Base-by-base conservation (phyloP, 257 asterid genomes). In the Ajuga chamaepitys region DNA sequence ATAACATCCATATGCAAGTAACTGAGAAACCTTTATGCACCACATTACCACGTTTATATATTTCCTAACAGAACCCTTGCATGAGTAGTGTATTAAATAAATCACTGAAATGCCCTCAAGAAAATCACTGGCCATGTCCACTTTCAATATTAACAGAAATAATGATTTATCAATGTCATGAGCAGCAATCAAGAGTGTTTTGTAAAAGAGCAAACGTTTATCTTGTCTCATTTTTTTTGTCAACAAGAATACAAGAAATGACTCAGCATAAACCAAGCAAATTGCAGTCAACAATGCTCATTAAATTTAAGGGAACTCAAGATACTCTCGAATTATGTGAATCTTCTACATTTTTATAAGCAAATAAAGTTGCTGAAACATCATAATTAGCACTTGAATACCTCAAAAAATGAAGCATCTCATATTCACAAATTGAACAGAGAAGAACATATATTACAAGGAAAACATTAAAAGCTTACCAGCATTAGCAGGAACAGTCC, bases 401-500 rank as follows among this genome's bases (percentile, higher is more conserved):
- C 28, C 59, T 44, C 20, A 20, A 24, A 30, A 17, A 30, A 67
- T 17, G 35, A 59, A 57, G 53, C 51, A 18, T 58, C 63, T 50
- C 35, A 30, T 18, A 42, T 61, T 16, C 45, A 63, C 14, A 70
- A 69, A 35, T 18, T 14, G 22, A 9, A 14, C 24, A 58, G 20
- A 64, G 20, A 11, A 1, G n/a, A 24, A 16, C 0, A 9, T 7
- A 28, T 7, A 45, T 45, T 13, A 3, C 18, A 44, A 50, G 55
- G 14, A 14, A 69, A 70, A 42, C 10, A 17, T 22, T 42, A 44
- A 75, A 41, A 42, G 44, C 71, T 62, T 80, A 89, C 99, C 97
- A 68, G 95, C 97, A 81, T 93, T 93, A 62, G 99, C 96, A 38
- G 99, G 99, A 74, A 93, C 85, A 25, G 99, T 93, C 99, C 99